These are phyloP conservation scores for Termitomyces sp. DNA, from an alignment of 768 basidiomycete species.

Conservation along the genomic window DNA sequence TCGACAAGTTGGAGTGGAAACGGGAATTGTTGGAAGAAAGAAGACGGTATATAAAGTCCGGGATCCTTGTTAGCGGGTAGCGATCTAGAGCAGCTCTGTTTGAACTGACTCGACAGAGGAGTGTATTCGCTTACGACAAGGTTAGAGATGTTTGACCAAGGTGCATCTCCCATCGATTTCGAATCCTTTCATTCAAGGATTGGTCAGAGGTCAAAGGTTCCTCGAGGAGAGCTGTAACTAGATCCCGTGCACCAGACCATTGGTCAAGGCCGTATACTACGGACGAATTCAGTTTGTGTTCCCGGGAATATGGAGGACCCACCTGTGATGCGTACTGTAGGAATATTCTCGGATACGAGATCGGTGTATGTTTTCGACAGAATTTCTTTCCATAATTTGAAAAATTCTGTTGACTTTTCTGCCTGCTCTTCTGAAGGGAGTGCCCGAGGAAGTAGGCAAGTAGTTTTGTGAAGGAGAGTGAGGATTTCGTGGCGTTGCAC, in stretches of 20 bases:
- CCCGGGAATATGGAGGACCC: not conserved
- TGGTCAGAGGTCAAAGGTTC: constrained; percentile 62
- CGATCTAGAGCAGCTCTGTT: constrained; percentile 6
- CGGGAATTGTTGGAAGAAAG: constrained; percentile 53
- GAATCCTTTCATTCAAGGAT: constrained; percentile 34
- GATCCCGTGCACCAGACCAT: constrained; percentile 45
- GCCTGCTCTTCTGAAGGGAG: constrained; percentile 20
- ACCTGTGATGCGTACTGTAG: constrained; percentile 46
- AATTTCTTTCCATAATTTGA: constrained; percentile 42
- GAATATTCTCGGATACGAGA: constrained; percentile 23
- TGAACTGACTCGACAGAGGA: constrained; percentile 22
- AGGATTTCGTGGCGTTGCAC: constrained; percentile 24
- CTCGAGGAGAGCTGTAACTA: constrained; percentile 67
- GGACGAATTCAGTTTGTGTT: not conserved
- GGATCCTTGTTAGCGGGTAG: constrained; percentile 9
- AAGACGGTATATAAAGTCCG: constrained; percentile 33
- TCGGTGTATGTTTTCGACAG: constrained; percentile 31
- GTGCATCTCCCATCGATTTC: constrained; percentile 41
- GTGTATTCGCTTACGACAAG: constrained; percentile 30
- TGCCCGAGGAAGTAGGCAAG: constrained; percentile 38
- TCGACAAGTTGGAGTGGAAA: constrained; percentile 46
- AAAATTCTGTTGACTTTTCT: constrained; percentile 18
- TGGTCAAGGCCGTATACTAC: constrained; percentile 57
- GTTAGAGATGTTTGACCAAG: constrained; percentile 22
- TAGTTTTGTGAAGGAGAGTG: constrained; percentile 45